Base-by-base conservation (phyloP, 495 filamentous ascomycete genomes). In the Annulohypoxylon nitens region DNA sequence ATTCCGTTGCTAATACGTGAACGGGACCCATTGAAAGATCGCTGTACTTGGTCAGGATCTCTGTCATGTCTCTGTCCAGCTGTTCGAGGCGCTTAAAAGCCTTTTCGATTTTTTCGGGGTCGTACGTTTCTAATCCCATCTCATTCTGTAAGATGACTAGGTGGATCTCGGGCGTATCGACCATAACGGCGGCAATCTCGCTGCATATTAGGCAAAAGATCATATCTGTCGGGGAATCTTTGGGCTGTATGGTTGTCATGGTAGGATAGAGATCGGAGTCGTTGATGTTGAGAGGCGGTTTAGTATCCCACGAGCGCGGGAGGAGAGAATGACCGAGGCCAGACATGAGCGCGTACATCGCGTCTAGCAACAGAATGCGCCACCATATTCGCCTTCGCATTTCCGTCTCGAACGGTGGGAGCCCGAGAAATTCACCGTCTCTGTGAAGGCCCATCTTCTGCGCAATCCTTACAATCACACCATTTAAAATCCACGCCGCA, bases 391-490 rank as follows among this genome's bases (percentile, higher is more conserved):
- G 84, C 60, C 91, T 85, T 16, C 91, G 85, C 77, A 91, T 90
- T 72, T 93, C 91, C 14, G 90, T 87, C 71, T 92, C 90, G 62
- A 88, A 87, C 2, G 90, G 86, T 4, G 84, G 72, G n/a, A 93
- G 86, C 0, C 89, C 87, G 67, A 93, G 88, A 14, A 86, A 81
- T 10, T 89, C 87, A 20, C 91, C 91, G 65, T 93, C 91, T 10
- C 90, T 87, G 75, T 93, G 91, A 1, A 93, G 82, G 0, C 91
- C 91, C 89, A 93, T 90, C 18, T 88, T 90, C 65, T 92, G 90
- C 0, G 90, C 91, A n/a, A 91, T 87, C 71, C 89, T 84, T 72
- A 91, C 85, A 9, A 86, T 84, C 9, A 89, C 79, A 23, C 89
- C 90, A 26, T 83, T 84, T 39, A 87, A 68, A 37, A 87, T 82